Base-by-base conservation (phyloP, 352 stramenopile genomes). In the Phytophthora constricta region DNA sequence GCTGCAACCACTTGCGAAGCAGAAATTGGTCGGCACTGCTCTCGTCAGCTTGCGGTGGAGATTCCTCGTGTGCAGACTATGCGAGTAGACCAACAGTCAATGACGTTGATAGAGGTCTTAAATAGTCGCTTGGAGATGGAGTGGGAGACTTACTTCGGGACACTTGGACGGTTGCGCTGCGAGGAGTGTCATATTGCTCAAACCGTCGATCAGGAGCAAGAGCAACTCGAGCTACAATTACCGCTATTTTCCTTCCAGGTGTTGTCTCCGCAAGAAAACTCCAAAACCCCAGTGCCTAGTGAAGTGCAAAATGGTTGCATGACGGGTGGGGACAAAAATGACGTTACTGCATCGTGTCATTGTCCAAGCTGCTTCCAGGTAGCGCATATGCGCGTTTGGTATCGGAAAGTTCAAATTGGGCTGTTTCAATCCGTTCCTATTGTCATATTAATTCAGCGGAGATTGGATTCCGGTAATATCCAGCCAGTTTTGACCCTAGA, bases 141-240 rank as follows among this genome's bases (percentile, higher is more conserved):
- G 37, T 89, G 80, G 80, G 70, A 80, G 51, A 89, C 80, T 16
- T 75, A 79, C 71, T 89, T 82, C 37, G 80, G 80, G 11, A 77
- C 73, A 20, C 68, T 60, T 22, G 80, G 80, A 23, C 33, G 49
- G 5, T 45, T 89, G 37, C 39, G 62, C 1, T 74, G 56, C 33
- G 56, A 74, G 34, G 55, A 74, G 1, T 20, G 48, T 14, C 62
- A 76, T 47, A 8, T 79, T 16, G 67, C 54, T 28, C 23, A 49
- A 1, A 57, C 47, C 31, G n/a, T 9, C 16, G 50, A 70, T 5
- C 49, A 61, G n/a, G 33, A 59, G 13, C 27, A 69, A 17, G 56
- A 53, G 28, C 68, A 58, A 26, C 22, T 58, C 16, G 77, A 87
- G 34, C 47, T 89, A 27, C 7, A 73, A 3, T 58, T 70, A 33